Conservation (phyloP, 495 filamentous ascomycete species). For the Glarea lozoyensis region DNA sequence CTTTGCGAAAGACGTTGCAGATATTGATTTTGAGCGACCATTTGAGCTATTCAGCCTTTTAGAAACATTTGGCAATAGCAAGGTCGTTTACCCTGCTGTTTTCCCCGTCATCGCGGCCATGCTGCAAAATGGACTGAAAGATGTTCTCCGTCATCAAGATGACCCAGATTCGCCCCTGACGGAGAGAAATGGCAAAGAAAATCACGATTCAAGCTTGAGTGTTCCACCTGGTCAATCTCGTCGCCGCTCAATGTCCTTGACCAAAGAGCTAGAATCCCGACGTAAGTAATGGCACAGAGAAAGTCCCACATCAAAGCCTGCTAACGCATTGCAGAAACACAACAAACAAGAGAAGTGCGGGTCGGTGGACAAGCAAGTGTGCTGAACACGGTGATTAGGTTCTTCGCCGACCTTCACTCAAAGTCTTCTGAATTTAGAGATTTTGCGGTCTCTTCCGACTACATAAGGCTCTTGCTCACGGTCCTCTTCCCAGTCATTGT, state of each 20-base stretch:
- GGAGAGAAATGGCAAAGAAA: constrained; percentile 7
- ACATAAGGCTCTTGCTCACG: constrained; percentile 65
- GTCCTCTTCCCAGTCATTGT: constrained; percentile 80
- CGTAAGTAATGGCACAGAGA: too few species aligned
- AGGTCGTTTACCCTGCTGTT: constrained; percentile 68
- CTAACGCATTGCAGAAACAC: constrained; percentile 8
- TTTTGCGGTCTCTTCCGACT: constrained; percentile 67
- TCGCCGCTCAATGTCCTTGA: constrained; percentile 27
- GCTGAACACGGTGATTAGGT: constrained; percentile 65
- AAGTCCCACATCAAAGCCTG: too few species aligned
- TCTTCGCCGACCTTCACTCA: constrained; percentile 66
- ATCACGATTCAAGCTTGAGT: constrained; percentile 2
- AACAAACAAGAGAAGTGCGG: constrained; percentile 34
- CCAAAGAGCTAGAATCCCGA: constrained; percentile 39
- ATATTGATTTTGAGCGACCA: constrained; percentile 60
- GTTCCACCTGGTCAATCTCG: constrained; percentile 13
- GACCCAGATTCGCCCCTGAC: constrained; percentile 43
- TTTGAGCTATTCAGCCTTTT: constrained; percentile 67
- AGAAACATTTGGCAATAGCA: constrained; percentile 57
- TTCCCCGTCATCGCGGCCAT: constrained; percentile 76
- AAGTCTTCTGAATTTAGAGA: constrained; percentile 69
- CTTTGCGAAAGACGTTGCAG: constrained; percentile 71
- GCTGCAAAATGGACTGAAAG: constrained; percentile 71
- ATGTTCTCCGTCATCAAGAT: constrained; percentile 52
- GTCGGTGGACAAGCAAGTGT: constrained; percentile 43